Percentiles rank a stretch among this genome's conserved stretches.
Conservation (phyloP, 2,329 filamentous ascomycete species). For the Stachybotrys elegans region DNA sequence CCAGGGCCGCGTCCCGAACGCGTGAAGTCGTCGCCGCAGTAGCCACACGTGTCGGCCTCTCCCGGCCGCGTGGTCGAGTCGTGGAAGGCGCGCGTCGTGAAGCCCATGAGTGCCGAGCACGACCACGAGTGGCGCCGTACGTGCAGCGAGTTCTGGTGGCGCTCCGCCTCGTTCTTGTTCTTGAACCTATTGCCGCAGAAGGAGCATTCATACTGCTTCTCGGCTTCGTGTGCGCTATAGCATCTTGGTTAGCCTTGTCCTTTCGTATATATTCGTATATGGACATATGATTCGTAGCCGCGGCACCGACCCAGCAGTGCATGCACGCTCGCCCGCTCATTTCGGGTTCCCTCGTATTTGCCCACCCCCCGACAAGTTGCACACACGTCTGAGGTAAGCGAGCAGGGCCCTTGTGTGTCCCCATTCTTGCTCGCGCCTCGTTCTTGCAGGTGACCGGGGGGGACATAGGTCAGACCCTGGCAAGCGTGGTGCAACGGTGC, state of each 20-base stretch:
- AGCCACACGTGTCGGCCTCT: conserved; percentile 79
- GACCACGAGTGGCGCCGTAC: conserved; percentile 94
- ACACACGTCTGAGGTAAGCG: no score
- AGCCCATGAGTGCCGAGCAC: conserved; percentile 76
- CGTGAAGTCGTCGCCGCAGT: conserved; percentile 87
- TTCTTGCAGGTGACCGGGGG: no score
- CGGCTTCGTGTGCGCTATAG: conserved; percentile 75
- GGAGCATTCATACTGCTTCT: conserved; percentile 92
- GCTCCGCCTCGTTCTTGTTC: conserved; percentile 97
- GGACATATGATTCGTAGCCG: no score
- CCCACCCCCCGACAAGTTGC: no score
- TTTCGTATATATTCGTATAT: no score
- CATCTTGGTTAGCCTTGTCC: conserved; percentile 19
- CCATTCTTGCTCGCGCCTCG: no score
- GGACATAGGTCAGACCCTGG: no score
- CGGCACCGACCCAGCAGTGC: no score
- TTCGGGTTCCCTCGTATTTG: no score
- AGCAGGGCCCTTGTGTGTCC: no score
- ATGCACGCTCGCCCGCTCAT: no score
- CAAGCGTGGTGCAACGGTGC: neutral
- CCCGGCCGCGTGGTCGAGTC: conserved; percentile 64
- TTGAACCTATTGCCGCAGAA: conserved; percentile 96
- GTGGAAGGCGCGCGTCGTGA: conserved; percentile 81
- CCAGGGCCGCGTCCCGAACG: conserved; percentile 40
- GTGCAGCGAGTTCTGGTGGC: conserved; percentile 93